Base-by-base conservation (phyloP, 1,139 yeast species). In the Candida sp. region DNA sequence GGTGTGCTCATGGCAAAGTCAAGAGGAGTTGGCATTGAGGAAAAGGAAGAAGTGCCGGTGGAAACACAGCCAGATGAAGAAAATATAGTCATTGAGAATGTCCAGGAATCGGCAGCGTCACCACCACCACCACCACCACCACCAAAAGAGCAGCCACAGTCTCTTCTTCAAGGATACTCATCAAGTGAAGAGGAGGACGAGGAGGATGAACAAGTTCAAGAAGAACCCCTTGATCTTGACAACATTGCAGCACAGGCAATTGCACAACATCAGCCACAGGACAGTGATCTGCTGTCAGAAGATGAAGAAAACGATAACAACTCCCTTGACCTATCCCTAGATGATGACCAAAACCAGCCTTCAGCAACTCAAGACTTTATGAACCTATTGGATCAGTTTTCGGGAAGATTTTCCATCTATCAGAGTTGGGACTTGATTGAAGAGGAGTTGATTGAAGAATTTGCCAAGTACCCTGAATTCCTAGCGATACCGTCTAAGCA, bases 361-460 rank as follows among this genome's bases (percentile, higher is more conserved):
- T 34, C 52, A 8, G 30, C 12, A 4, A 43, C 12, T 8, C 35
- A 38, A 28, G 53, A 51, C 1, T 72, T 72, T 52, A 50, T 52
- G 4, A 42, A 46, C 2, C 60, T 77, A 22, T 63, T 77, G 5
- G 66, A 69, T 30, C 41, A 51, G 5, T 60, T 62, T 48, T 54
- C 62, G 37, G 54, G 61, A 26, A 54, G 56, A 37, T 70, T 76
- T 23, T 70, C 77, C 4, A 46, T 62, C 26, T 72, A 64, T 56
- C 75, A 75, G 42, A 69, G 78, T 3, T 77, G 80, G 77, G 63
- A 63, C 46, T 53, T 77, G 28, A 67, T 76, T 0, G 75, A 75
- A 53, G 80, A 76, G 48, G 75, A 72, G 28, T 57, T 72, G 17
- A 62, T 73, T 8, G 46, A 59, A 2, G 69, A 68, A 22, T 61